Evolutionary conservation across 129 eudicot genomes (phyloP).

Genomic region (Flaveria ramosissima): DNA sequence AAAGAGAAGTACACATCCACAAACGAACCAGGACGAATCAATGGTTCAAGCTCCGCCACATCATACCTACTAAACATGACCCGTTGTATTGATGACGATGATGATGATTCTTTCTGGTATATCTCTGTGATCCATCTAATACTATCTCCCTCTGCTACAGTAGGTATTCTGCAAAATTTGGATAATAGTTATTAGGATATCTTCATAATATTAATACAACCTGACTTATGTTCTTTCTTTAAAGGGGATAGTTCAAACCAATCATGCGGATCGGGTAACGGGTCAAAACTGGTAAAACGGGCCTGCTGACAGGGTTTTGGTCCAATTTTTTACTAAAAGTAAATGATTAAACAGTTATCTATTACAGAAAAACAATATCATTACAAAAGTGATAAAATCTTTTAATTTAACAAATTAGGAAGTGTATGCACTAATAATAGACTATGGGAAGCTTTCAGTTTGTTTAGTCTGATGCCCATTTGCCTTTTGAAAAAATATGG

Average conservation of each 20-base stretch:
- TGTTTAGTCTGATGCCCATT: not conserved
- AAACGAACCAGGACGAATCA: slow-evolving; percentile 59
- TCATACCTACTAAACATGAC: slow-evolving; percentile 62
- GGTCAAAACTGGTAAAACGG: not conserved
- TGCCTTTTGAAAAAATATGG: too few species aligned
- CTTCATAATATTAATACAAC: too few species aligned
- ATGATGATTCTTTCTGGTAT: slow-evolving; percentile 54
- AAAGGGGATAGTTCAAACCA: not conserved
- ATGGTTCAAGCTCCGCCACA: slow-evolving; percentile 58
- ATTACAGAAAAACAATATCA: too few species aligned
- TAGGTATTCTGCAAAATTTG: slow-evolving; percentile 60
- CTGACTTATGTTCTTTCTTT: too few species aligned
- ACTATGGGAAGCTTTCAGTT: not conserved
- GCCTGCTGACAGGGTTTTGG: not conserved
- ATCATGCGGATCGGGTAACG: not conserved
- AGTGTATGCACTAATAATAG: not conserved
- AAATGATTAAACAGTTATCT: not conserved
- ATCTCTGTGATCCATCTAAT: slow-evolving; percentile 71
- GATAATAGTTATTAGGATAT: not conserved
- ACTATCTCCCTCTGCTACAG: slow-evolving; percentile 51
- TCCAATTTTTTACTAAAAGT: not conserved
- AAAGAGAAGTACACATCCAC: slow-evolving; percentile 72
- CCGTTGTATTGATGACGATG: slow-evolving; percentile 37
- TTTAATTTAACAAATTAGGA: not conserved
- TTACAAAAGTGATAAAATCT: too few species aligned